Evolutionary conservation across 331 rosid genomes (phyloP).

Genomic region (Cydonia oblonga): DNA sequence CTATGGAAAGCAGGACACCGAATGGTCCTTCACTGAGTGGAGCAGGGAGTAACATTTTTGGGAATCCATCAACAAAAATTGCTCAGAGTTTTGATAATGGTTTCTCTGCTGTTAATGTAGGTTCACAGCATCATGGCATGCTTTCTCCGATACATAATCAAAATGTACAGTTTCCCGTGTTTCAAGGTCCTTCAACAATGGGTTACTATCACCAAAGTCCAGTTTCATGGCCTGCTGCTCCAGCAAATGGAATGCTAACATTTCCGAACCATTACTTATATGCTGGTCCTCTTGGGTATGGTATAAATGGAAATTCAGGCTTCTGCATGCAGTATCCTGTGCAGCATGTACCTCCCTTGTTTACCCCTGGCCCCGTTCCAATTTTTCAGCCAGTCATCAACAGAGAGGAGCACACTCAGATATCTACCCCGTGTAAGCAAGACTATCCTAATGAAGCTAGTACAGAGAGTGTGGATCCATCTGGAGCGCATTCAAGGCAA

Average conservation of each 20-base stretch:
- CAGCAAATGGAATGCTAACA: slow-evolving; percentile 59
- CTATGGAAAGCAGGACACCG: slow-evolving; percentile 19
- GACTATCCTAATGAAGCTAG: slow-evolving; percentile 32
- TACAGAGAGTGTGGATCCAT: slow-evolving; percentile 30
- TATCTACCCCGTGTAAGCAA: slow-evolving; percentile 33
- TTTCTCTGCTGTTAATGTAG: slow-evolving; percentile 33
- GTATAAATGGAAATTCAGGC: slow-evolving; percentile 58
- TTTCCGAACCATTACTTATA: slow-evolving; percentile 60
- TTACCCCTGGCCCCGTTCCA: slow-evolving; percentile 51
- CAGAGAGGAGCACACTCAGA: slow-evolving; percentile 31
- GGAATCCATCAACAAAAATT: slow-evolving; percentile 20
- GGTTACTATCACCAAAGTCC: slow-evolving; percentile 82
- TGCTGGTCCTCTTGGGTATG: slow-evolving; percentile 73
- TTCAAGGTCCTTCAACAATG: slow-evolving; percentile 63
- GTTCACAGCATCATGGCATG: slow-evolving; percentile 54
- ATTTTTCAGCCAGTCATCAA: slow-evolving; percentile 52
- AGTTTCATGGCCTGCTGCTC: slow-evolving; percentile 77
- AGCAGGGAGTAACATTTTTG: slow-evolving; percentile 26
- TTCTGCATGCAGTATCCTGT: slow-evolving; percentile 72
- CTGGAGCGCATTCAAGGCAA: slow-evolving; percentile 27
- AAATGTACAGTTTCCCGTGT: slow-evolving; percentile 55
- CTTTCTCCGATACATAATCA: slow-evolving; percentile 45
- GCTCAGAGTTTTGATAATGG: slow-evolving; percentile 35
- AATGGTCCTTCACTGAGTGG: slow-evolving; percentile 25
- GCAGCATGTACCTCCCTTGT: slow-evolving; percentile 59